Evolutionary conservation across 2,329 filamentous ascomycete genomes (phyloP).

Genomic region (Aspergillus nomiae): DNA sequence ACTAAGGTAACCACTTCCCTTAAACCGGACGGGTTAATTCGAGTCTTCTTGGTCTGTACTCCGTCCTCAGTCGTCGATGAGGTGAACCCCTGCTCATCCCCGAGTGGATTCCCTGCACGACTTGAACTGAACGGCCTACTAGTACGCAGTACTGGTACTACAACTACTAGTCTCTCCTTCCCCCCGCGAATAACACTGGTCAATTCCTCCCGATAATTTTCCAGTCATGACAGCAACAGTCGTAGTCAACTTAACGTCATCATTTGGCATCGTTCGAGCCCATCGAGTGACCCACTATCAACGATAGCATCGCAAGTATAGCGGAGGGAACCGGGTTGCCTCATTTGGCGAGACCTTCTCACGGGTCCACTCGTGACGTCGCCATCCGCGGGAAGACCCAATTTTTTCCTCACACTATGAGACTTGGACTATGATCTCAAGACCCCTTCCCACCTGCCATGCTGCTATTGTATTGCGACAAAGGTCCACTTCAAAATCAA

Average conservation of each 20-base stretch:
- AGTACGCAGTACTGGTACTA: too few species aligned
- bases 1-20: not conserved
- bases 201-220: not conserved
- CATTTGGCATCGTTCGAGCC: not conserved
- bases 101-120: not conserved
- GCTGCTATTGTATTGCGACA: not conserved
- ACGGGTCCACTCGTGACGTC: slow-evolving; percentile 7
- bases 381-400: slow-evolving; percentile 5
- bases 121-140: too few species aligned
- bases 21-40: not conserved
- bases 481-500: not conserved
- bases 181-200: not conserved
- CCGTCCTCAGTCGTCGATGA: too few species aligned
- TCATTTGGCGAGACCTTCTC: not conserved
- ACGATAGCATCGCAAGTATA: not conserved
- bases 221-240: not conserved
- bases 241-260: slow-evolving; percentile 5
- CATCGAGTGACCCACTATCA: not conserved
- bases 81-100: not conserved
- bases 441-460: not conserved
- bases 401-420: not conserved
- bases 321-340: slow-evolving; percentile 2
- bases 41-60: too few species aligned
- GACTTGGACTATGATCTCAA: not conserved
- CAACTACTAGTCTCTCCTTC: too few species aligned